Evolutionary conservation across 164 flowering plant species (phyloP).

Genomic region (Nymphaea thermarum): DNA sequence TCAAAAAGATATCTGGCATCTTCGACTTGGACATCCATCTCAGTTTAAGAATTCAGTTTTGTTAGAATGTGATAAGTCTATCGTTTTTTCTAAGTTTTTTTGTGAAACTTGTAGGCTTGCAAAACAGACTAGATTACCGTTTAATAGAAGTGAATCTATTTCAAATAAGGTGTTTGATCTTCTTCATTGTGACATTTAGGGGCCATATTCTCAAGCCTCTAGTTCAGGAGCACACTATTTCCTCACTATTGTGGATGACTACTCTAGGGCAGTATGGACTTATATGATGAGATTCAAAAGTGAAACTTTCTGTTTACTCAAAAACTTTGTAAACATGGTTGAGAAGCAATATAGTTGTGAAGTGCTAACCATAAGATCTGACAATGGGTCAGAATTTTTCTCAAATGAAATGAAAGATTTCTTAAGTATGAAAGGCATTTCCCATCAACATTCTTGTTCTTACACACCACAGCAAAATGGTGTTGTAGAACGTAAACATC

Average conservation of each 20-base stretch:
- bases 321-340: background rate
- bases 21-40: too few relatives aligned
- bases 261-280: background rate
- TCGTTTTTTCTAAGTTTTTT: too few relatives aligned
- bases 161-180: background rate
- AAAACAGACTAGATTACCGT: constrained; percentile 1
- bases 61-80: too few relatives aligned
- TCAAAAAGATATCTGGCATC: too few relatives aligned
- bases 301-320: too few relatives aligned
- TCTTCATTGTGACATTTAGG: constrained; percentile 5
- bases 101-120: too few relatives aligned
- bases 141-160: background rate
- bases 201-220: background rate
- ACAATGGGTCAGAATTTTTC: constrained; percentile 4
- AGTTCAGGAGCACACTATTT: constrained; percentile 1
- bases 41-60: too few relatives aligned
- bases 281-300: background rate
- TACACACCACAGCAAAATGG: constrained; percentile 4
- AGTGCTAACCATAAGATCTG: background rate
- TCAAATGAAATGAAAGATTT: constrained; percentile 3
- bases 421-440: background rate
- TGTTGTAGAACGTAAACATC: constrained; percentile 1
- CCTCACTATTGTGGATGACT: constrained; percentile 3
- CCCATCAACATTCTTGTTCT: background rate
- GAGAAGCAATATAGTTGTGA: constrained; percentile 2